Evolutionary conservation across 305 asterid genomes (phyloP), one percentile per base, ranked within the genome.

Genomic region (Euphrasia arctica): DNA sequence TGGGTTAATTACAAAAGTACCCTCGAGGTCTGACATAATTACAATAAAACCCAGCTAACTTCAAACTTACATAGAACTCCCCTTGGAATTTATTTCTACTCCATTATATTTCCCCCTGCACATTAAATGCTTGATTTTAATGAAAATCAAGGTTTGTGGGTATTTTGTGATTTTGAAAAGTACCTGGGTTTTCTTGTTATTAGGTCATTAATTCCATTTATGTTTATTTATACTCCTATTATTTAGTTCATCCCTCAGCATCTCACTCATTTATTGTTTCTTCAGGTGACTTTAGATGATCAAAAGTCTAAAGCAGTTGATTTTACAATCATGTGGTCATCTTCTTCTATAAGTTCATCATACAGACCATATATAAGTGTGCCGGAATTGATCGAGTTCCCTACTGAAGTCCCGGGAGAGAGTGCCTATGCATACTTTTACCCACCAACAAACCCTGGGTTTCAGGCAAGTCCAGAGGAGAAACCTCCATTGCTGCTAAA

Each of bases 341-440:
- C 97, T 61, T 75, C 95, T 59, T 80, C 89, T 62, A 51, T 79
- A 70, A 70, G 78, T 77, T 72, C 85, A 48, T 58, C 70, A 14
- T 72, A 69, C 66, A 59, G 47, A 45, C 72, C 82, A 3, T 93
- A 90, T 74, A 68, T 88, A 70, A 90, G 99, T 76, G 62, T 75
- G 36, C 92, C 99, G 0, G 89, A 93, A 69, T 66, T 84, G 67
- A 83, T 90, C 69, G 91, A 90, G 83, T 93, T 93, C 77, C 95
- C 97, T 14, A 90, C 97, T 39, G 85, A 76, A 73, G 85, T 90
- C 68, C 88, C 91, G 1, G 99, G 99, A 34, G 82, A 84, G 73
- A 84, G 45, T 48, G 99, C 96, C 25, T 90, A 86, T 77, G 99
- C 99, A n/a, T 90, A 90, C 78, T 93, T 81, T 72, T 93, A 93